Conservation (phyloP, 2,329 filamentous ascomycete species). For the Metarhizium anisopliae region DNA sequence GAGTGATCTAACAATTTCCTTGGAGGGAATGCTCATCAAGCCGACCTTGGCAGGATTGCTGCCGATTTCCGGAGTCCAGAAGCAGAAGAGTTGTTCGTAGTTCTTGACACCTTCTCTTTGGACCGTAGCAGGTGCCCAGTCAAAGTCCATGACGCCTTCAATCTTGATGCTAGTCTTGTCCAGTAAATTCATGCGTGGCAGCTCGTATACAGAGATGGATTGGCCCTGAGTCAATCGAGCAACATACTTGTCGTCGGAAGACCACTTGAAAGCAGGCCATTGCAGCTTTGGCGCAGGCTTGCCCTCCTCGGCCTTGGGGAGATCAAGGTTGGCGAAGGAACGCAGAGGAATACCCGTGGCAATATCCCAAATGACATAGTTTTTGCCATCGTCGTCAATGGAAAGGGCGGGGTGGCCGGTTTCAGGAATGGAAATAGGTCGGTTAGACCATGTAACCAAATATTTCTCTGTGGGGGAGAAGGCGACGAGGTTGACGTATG, state of each 20-base stretch:
- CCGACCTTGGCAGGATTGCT: slow-evolving; percentile 97
- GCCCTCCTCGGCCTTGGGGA: slow-evolving; percentile 47
- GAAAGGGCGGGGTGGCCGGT: slow-evolving; percentile 74
- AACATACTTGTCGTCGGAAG: slow-evolving; percentile 92
- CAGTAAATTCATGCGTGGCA: slow-evolving; percentile 79
- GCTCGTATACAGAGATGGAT: slow-evolving; percentile 85
- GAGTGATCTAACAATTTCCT: slow-evolving; percentile 85
- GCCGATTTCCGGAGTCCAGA: slow-evolving; percentile 97
- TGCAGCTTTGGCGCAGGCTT: slow-evolving; percentile 79
- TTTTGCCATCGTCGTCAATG: slow-evolving; percentile 94
- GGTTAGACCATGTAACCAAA: slow-evolving; percentile 91
- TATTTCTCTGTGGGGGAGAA: slow-evolving; percentile 93
- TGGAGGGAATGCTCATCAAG: slow-evolving; percentile 91
- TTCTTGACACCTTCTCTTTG: slow-evolving; percentile 77
- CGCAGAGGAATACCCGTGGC: slow-evolving; percentile 81
- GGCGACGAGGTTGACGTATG: slow-evolving; percentile 89
- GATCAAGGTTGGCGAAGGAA: slow-evolving; percentile 86
- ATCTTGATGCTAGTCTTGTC: slow-evolving; percentile 93
- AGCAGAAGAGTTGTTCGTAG: slow-evolving; percentile 94
- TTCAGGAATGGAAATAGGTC: slow-evolving; percentile 86
- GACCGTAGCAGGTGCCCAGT: slow-evolving; percentile 84
- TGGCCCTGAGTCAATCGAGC: slow-evolving; percentile 81
- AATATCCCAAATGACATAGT: slow-evolving; percentile 98
- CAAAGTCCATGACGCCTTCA: slow-evolving; percentile 93
- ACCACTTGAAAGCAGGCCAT: slow-evolving; percentile 99